A percentile compares a stretch with the other conserved stretches of the same genome.
Conservation (phyloP, 345 rosid genomes). For the Citrus medica region DNA sequence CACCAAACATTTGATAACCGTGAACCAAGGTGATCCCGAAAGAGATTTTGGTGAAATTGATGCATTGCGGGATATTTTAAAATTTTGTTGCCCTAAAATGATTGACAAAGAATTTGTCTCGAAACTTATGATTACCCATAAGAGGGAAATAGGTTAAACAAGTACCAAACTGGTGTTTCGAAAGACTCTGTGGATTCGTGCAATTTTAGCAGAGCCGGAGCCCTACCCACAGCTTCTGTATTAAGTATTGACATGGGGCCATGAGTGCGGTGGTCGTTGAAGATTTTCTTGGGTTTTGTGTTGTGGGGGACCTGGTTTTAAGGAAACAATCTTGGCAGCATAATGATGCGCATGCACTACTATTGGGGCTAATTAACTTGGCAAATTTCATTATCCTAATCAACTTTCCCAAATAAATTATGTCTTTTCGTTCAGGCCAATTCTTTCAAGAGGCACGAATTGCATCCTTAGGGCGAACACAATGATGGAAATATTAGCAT, state of each 20-base stretch:
- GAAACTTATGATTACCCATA: neutral
- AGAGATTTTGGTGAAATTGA: neutral
- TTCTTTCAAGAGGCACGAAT: neutral
- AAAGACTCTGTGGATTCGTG: neutral
- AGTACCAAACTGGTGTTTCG: neutral
- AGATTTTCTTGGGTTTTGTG: neutral
- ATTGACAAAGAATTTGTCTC: neutral
- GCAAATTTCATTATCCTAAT: neutral
- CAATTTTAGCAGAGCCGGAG: neutral
- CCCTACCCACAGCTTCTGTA: neutral
- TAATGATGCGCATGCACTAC: neutral
- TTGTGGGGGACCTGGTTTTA: neutral
- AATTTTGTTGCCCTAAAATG: neutral
- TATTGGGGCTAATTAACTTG: neutral
- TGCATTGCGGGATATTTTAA: neutral
- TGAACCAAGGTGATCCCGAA: neutral
- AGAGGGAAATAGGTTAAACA: neutral
- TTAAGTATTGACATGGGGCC: neutral
- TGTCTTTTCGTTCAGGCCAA: neutral
- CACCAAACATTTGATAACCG: slow-evolving; percentile 9
- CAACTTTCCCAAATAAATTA: too few relatives aligned
- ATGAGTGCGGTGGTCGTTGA: too few relatives aligned
- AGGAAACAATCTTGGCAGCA: neutral
- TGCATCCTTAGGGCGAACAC: neutral
- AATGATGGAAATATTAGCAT: neutral